phyloP scores from a whole-genome alignment of 2,329 filamentous ascomycete species.

The Penicillium fuscoglaucum region DNA sequence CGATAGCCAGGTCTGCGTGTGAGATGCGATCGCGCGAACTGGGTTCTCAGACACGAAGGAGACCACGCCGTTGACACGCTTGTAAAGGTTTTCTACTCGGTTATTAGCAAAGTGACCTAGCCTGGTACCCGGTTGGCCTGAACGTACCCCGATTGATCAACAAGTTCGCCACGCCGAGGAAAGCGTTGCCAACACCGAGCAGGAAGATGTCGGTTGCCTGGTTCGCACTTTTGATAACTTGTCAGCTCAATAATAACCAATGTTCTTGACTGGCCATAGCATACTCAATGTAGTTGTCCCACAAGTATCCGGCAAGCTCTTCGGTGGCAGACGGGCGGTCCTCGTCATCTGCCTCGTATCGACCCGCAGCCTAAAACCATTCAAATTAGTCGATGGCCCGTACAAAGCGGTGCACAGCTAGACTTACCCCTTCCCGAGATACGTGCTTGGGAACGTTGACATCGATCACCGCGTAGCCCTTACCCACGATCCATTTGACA shows the following conservation, averaged over 20 bases:
- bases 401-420: neutral
- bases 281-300: constrained; percentile 93
- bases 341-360: constrained; percentile 49
- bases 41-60: constrained; percentile 76
- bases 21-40: constrained; percentile 76
- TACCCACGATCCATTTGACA: constrained; percentile 76
- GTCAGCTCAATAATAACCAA: constrained; percentile 5
- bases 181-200: constrained; percentile 86
- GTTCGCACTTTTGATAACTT: constrained; percentile 53
- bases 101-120: constrained; percentile 11
- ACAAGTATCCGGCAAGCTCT: constrained; percentile 80
- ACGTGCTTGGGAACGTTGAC: constrained; percentile 83
- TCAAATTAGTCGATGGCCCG: neutral
- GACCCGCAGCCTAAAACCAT: constrained; percentile 23
- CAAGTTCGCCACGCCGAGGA: constrained; percentile 77
- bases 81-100: constrained; percentile 58
- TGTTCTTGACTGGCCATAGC: constrained; percentile 17
- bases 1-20: constrained; percentile 66
- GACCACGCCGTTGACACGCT: constrained; percentile 69
- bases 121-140: neutral
- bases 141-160: constrained; percentile 70
- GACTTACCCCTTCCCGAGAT: constrained; percentile 61
- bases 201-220: constrained; percentile 74
- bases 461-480: constrained; percentile 82
- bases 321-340: constrained; percentile 59